A percentile compares a stretch with the other conserved stretches of the same genome.
Evolutionary conservation across 2,329 filamentous ascomycete species (phyloP).

Genomic region (Emmonsia crescens): DNA sequence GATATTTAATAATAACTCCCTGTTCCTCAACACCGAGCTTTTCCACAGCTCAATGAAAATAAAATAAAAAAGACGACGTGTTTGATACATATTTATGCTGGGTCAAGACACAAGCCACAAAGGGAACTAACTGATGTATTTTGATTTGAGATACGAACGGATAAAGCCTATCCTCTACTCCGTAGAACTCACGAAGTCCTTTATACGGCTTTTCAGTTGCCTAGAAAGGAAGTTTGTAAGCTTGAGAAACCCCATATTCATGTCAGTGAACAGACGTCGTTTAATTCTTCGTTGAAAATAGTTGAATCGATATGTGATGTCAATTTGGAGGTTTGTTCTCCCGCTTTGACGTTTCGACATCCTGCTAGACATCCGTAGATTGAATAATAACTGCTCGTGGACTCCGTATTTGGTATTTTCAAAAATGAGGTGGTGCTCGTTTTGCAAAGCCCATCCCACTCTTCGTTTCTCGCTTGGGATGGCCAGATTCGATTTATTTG

Average conservation of each 20-base stretch:
- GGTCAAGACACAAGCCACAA: background rate
- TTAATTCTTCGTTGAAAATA: no score
- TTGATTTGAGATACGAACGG: background rate
- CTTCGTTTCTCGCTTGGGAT: background rate
- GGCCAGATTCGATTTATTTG: background rate
- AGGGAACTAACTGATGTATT: background rate
- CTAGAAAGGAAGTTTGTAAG: background rate
- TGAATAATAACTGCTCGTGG: background rate
- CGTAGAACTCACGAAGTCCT: no score
- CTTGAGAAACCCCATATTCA: background rate
- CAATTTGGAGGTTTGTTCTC: background rate
- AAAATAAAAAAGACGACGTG: background rate
- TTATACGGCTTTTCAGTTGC: no score
- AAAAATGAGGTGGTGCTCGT: background rate
- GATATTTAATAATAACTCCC: background rate
- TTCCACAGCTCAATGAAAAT: no score
- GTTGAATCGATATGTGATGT: no score
- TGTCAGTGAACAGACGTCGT: no score
- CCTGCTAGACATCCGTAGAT: no score
- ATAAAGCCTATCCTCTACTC: no score
- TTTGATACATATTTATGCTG: background rate
- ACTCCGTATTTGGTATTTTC: background rate
- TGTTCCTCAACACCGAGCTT: background rate
- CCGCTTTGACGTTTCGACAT: background rate
- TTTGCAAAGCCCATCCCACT: background rate